phyloP scores from a whole-genome alignment of 768 basidiomycete genomes.

The Sporobolomyces phaffii region DNA sequence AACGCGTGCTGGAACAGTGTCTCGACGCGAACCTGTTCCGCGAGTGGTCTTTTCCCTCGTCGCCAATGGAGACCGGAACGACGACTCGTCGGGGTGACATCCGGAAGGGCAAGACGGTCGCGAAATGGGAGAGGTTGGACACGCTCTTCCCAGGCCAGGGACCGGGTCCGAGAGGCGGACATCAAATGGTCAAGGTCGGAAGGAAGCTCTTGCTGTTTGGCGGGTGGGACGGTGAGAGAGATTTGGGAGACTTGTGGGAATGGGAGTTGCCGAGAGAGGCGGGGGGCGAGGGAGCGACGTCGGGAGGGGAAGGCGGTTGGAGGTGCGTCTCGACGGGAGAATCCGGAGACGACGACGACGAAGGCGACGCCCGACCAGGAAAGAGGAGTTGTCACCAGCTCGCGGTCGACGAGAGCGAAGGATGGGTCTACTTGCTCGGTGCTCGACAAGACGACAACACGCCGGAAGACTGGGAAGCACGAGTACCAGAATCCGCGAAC shows the following conservation, averaged over 20 bases:
- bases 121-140: conserved; percentile 24
- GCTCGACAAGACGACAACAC: conserved; percentile 22
- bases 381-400: conserved; percentile 32
- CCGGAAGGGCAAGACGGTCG: neutral
- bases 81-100: too few relatives aligned
- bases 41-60: conserved; percentile 1
- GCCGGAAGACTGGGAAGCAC: neutral
- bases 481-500: neutral
- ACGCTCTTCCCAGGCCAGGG: neutral
- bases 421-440: conserved; percentile 38
- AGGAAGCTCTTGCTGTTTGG: conserved; percentile 31
- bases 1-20: conserved; percentile 1
- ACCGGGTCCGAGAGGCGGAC: conserved; percentile 27
- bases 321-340: neutral
- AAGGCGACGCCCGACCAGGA: neutral
- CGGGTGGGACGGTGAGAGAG: conserved; percentile 24
- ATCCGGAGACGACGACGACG: neutral
- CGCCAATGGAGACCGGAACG: neutral
- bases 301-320: conserved; percentile 2
- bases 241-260: conserved; percentile 33
- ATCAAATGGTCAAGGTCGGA: conserved; percentile 31
- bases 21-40: neutral
- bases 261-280: conserved; percentile 9
- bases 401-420: conserved; percentile 27
- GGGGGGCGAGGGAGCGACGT: neutral